Percentiles rank a stretch among this genome's conserved stretches.
Evolutionary conservation across 2,329 filamentous ascomycete species (phyloP).

Genomic region (Colletotrichum camelliae): DNA sequence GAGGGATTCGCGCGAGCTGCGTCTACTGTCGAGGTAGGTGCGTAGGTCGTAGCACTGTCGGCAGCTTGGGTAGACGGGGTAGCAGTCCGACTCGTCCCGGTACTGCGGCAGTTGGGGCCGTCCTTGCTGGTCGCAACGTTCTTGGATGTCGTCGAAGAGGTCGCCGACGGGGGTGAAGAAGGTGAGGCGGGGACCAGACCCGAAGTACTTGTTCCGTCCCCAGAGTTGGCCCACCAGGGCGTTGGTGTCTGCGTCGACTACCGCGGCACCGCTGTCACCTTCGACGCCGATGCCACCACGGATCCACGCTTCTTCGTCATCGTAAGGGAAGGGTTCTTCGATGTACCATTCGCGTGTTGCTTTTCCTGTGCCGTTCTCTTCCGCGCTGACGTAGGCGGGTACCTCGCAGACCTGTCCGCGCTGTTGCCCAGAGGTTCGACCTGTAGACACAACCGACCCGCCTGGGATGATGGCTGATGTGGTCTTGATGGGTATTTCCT

Average conservation of each 20-base stretch:
- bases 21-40: slow-evolving; percentile 45
- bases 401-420: slow-evolving; percentile 47
- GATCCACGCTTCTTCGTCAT: slow-evolving; percentile 49
- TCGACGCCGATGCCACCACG: slow-evolving; percentile 49
- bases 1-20: slow-evolving; percentile 46
- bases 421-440: slow-evolving; percentile 48
- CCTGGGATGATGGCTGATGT: slow-evolving; percentile 38
- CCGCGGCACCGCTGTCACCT: slow-evolving; percentile 49
- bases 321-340: slow-evolving; percentile 42
- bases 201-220: slow-evolving; percentile 49
- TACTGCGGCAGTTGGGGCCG: slow-evolving; percentile 46
- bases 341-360: slow-evolving; percentile 52
- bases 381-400: slow-evolving; percentile 45
- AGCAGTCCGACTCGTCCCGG: slow-evolving; percentile 44
- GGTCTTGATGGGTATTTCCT: slow-evolving; percentile 36
- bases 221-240: slow-evolving; percentile 47
- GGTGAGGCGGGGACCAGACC: slow-evolving; percentile 42
- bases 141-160: slow-evolving; percentile 51
- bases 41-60: slow-evolving; percentile 45
- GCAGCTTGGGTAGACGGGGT: slow-evolving; percentile 44
- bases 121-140: slow-evolving; percentile 43
- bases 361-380: slow-evolving; percentile 44
- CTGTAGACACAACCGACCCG: slow-evolving; percentile 42
- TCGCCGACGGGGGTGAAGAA: slow-evolving; percentile 51
- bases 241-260: slow-evolving; percentile 45